Conservation (phyloP, 2,329 filamentous ascomycete genomes). For the Xylaria sp. region DNA sequence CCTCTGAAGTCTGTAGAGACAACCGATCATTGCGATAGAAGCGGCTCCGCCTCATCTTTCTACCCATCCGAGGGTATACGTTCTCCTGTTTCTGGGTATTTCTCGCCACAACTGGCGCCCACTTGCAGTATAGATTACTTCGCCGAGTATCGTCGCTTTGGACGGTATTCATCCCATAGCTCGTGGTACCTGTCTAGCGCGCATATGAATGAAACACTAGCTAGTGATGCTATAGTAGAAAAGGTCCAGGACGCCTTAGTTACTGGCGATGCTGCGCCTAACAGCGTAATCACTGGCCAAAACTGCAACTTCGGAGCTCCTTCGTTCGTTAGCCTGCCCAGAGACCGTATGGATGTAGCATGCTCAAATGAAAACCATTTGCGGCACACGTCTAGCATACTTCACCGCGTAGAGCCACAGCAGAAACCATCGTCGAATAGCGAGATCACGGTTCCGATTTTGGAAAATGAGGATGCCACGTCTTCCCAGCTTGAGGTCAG, state of each 20-base stretch:
- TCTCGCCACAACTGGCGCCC: constrained; percentile 26
- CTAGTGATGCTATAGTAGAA: neutral
- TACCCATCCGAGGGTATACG: constrained; percentile 41
- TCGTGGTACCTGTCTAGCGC: constrained; percentile 18
- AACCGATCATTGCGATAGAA: neutral
- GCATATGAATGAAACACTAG: neutral
- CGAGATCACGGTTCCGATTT: constrained; percentile 26
- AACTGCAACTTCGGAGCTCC: too few species aligned
- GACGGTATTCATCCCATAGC: constrained; percentile 29
- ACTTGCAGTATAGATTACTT: constrained; percentile 2
- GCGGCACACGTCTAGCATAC: neutral
- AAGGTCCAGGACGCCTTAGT: neutral
- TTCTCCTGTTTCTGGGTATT: constrained; percentile 19
- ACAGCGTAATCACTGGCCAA: neutral
- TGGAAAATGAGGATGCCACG: constrained; percentile 36
- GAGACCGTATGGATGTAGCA: neutral
- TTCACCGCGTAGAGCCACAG: neutral
- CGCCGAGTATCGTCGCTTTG: constrained; percentile 31
- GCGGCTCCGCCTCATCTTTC: constrained; percentile 35
- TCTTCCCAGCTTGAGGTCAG: constrained; percentile 40
- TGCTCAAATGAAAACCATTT: neutral
- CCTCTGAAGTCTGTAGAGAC: neutral
- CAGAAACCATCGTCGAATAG: constrained; percentile 24
- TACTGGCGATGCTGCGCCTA: neutral
- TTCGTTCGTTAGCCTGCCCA: neutral